Evolutionary conservation across 2,329 filamentous ascomycete species (phyloP).

Genomic region (Penicillium sumatraense): DNA sequence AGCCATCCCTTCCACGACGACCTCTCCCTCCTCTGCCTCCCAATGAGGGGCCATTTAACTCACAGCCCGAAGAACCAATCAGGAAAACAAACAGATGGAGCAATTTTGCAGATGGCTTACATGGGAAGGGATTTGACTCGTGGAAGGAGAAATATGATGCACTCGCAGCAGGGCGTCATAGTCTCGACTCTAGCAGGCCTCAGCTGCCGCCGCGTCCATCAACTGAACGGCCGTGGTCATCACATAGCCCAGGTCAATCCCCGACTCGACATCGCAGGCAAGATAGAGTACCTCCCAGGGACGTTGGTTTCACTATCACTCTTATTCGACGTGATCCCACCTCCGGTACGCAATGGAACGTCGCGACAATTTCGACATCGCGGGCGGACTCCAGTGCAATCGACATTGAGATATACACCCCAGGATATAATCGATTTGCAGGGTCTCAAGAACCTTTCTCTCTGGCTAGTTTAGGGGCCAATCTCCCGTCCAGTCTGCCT

Average conservation of each 20-base stretch:
- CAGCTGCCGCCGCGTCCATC: slow-evolving; percentile 29
- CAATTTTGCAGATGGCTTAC: slow-evolving; percentile 31
- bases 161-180: slow-evolving; percentile 30
- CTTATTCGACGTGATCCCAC: slow-evolving; percentile 75
- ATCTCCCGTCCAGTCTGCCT: slow-evolving; percentile 26
- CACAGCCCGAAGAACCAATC: slow-evolving; percentile 8
- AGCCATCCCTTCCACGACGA: slow-evolving; percentile 19
- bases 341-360: slow-evolving; percentile 74
- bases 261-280: slow-evolving; percentile 22
- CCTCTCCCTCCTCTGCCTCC: slow-evolving; percentile 36
- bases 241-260: slow-evolving; percentile 35
- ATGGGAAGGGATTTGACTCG: slow-evolving; percentile 21
- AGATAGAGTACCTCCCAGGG: slow-evolving; percentile 13
- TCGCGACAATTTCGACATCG: slow-evolving; percentile 64
- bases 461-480: slow-evolving; percentile 35
- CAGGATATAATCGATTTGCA: slow-evolving; percentile 65
- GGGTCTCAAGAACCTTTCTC: slow-evolving; percentile 41
- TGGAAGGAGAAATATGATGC: slow-evolving; percentile 32
- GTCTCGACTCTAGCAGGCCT: slow-evolving; percentile 34
- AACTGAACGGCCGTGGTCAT: slow-evolving; percentile 21
- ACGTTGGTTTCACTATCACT: slow-evolving; percentile 51
- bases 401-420: slow-evolving; percentile 62
- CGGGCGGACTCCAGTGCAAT: slow-evolving; percentile 40
- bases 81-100: slow-evolving; percentile 36
- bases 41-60: slow-evolving; percentile 24